phyloP scores from a whole-genome alignment of 768 basidiomycete genomes.

The Suillus subluteus region DNA sequence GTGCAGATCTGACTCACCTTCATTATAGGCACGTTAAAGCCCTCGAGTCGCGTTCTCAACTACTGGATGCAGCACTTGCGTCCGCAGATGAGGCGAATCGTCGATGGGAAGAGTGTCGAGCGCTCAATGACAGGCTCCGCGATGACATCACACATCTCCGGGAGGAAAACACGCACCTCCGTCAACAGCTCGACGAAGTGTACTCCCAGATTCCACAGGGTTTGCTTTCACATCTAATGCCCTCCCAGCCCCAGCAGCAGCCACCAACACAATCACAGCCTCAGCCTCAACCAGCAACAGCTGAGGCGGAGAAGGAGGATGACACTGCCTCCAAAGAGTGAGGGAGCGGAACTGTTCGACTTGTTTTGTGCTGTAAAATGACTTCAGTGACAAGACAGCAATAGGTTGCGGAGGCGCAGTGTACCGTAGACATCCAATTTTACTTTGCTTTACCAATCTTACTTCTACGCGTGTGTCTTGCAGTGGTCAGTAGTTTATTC shows the following conservation, averaged over 20 bases:
- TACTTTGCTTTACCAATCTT: conserved; percentile 1
- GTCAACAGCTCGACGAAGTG: conserved; percentile 44
- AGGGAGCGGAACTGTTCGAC: not conserved
- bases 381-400: conserved; percentile 11
- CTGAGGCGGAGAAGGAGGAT: conserved; percentile 33
- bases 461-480: conserved; percentile 4
- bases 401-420: conserved; percentile 6
- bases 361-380: conserved; percentile 10
- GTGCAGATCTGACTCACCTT: conserved; percentile 17
- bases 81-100: conserved; percentile 88
- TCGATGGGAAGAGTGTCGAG: conserved; percentile 90
- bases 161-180: conserved; percentile 40
- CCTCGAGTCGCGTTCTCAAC: conserved; percentile 82
- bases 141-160: conserved; percentile 82
- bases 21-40: conserved; percentile 77
- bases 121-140: conserved; percentile 84
- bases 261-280: conserved; percentile 23
- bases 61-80: conserved; percentile 83
- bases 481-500: conserved; percentile 7
- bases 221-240: conserved; percentile 21
- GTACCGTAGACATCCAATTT: conserved; percentile 6
- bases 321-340: conserved; percentile 29
- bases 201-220: conserved; percentile 30
- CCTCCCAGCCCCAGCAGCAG: conserved; percentile 18
- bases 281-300: conserved; percentile 27